Evolutionary conservation across 163 green algal genomes (phyloP), one percentile per base, ranked within the genome.

Genomic region (Trebouxiophyceae sp.): DNA sequence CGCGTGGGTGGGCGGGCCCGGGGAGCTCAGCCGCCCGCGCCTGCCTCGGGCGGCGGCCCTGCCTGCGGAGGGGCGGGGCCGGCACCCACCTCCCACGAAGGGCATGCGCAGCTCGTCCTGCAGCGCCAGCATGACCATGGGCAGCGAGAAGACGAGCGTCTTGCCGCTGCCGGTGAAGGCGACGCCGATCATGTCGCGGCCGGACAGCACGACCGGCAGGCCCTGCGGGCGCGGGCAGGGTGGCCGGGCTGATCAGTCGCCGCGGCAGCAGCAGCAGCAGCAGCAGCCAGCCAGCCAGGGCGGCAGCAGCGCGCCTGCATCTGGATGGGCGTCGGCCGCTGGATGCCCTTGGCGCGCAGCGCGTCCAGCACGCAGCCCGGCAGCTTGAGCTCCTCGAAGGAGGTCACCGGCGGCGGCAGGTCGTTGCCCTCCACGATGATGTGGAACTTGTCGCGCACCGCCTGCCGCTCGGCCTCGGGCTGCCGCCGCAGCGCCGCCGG

Each of bases 101-200:
- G 57, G 57, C 79, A 92, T 79, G 23, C 85, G 68, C 60, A 85
- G 75, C 74, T 93, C 87, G 68, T 93, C 88, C 76, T 97, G 90
- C 34, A 93, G 70, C 4, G 87, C 77, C 32, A 89, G 82, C 77
- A 97, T 87, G 33, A 99, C 72, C 84, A 96, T 84, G n/a, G 93
- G 93, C 61, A 99, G 70, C 5, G 79, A 62, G 68, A 97, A 99
- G 27, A 93, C 89, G 4, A 97, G 79, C 27, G 93, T 97, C 77
- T 99, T 99, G 60, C 93, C 92, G 27, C 76, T 90, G 0, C 93
- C 93, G 4, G 93, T 99, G 82, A 93, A 97, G 0, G 91, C 90
- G 63, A 99, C 95, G 54, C 93, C 93, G 59, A 99, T 97, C 82
- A 97, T 97, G 86, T 99, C 93, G 0, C 93, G 70, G 2, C 93